A percentile compares a stretch with the other conserved stretches of the same genome.
Evolutionary conservation across 169 alveolate genomes (phyloP).

Genomic region (Plasmodium vivax): DNA sequence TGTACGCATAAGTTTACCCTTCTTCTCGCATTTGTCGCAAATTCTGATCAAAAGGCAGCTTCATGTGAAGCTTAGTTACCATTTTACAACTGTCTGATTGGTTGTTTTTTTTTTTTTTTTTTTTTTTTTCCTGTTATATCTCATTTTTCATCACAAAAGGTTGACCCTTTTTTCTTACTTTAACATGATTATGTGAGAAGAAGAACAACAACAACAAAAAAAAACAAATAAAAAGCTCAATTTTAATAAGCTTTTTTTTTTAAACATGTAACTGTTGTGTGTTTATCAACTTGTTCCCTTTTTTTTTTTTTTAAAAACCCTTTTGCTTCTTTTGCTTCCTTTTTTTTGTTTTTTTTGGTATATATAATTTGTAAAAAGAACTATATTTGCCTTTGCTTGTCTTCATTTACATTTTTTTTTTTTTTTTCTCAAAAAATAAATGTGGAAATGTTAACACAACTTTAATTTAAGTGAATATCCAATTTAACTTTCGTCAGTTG

Average conservation of each 20-base stretch:
- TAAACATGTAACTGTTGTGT: background rate
- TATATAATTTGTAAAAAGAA: background rate
- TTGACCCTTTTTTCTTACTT: background rate
- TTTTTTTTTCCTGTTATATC: background rate
- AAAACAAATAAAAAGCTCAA: background rate
- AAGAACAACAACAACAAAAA: background rate
- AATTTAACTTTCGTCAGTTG: background rate
- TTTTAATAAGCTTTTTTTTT: background rate
- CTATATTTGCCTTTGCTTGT: background rate
- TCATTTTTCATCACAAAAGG: background rate
- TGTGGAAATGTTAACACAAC: background rate
- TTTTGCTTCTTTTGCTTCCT: background rate
- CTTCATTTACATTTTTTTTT: background rate
- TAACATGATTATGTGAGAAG: background rate
- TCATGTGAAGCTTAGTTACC: background rate
- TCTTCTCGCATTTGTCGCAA: background rate
- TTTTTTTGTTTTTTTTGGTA: background rate
- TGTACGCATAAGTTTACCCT: background rate
- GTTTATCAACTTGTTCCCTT: background rate
- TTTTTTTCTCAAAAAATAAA: background rate
- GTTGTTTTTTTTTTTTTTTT: background rate
- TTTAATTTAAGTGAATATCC: background rate
- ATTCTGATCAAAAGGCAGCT: background rate
- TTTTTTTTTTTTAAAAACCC: background rate
- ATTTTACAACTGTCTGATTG: background rate